Evolutionary conservation across 345 rosid genomes (phyloP), one percentile per base, ranked within the genome.

Genomic region (Chamaenerion angustifolium): DNA sequence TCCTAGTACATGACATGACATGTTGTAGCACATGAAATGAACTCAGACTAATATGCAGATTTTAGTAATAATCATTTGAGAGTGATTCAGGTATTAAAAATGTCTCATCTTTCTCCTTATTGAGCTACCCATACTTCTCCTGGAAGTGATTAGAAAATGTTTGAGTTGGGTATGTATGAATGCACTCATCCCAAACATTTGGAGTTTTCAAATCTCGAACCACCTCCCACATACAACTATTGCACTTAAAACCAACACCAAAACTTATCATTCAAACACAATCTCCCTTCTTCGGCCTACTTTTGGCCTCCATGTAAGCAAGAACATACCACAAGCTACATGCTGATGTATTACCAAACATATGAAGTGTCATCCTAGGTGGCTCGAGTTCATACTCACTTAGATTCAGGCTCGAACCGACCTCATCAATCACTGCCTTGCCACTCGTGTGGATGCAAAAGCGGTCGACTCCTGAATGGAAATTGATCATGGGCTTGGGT

Each of bases 291-390:
- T 76, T 86, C 11, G 86, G 45, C 55, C 98, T 76, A 74, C 55
- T 75, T 61, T 90, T 90, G 0, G 93, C 98, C 40, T 79, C 96
- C 96, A 90, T 79, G 65, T 90, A 90, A 0, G 69, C 87, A 56
- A 90, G 60, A 11, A 90, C 98, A 55, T 90, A 90, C 98, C 98
- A 86, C 4, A 89, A 76, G 55, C 97, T 85, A 46, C 90, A 53
- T 0, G 97, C 88, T 0, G 97, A 89, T 1, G 94, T 90, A 77
- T 86, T 90, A 10, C 98, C 98, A 52, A 79, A 90, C 47, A 95
- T 64, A 58, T 90, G 98, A 4, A 90, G 73, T 0, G 98, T 83
- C 95, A 86, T 86, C 70, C 92, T 71, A 5, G 98, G 78, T 1
- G 98, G 98, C 65, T 90, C 98, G 11, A 90, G 57, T 45, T 89